Evolutionary conservation across 2,329 filamentous ascomycete species (phyloP).

Genomic region (Xylaria sp.): DNA sequence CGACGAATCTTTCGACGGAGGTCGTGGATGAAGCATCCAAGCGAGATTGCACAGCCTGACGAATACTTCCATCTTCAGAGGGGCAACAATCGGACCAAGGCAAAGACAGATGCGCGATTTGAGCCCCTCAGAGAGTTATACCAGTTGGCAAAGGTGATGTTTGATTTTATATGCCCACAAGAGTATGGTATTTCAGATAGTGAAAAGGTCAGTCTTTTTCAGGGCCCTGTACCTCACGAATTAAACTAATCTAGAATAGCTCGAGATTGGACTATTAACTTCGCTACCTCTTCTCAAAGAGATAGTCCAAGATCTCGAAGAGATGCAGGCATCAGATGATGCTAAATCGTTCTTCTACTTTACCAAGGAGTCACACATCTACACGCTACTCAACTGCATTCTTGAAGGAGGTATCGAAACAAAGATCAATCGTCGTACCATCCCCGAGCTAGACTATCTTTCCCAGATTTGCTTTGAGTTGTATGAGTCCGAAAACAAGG

Average conservation of each 20-base stretch:
- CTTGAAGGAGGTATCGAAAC: conserved; percentile 95
- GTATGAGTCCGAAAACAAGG: conserved; percentile 88
- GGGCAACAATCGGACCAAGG: conserved; percentile 74
- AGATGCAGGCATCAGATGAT: conserved; percentile 92
- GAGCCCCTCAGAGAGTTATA: conserved; percentile 92
- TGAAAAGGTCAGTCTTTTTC: conserved; percentile 69
- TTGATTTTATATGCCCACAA: conserved; percentile 98
- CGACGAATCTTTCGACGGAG: conserved; percentile 64
- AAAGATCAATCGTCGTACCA: conserved; percentile 93
- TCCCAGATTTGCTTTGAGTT: conserved; percentile 98
- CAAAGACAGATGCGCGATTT: conserved; percentile 82
- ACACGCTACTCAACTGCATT: conserved; percentile 97
- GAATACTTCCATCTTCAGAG: conserved; percentile 92
- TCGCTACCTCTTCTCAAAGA: conserved; percentile 93
- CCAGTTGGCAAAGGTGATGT: conserved; percentile 89
- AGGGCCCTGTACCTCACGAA: not conserved
- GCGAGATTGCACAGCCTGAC: conserved; percentile 64
- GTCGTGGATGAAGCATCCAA: conserved; percentile 63
- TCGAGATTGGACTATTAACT: conserved; percentile 96
- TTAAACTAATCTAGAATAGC: conserved; percentile 43
- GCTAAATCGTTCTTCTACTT: conserved; percentile 99
- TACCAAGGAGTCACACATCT: conserved; percentile 98
- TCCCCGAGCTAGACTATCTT: conserved; percentile 96
- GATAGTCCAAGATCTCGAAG: conserved; percentile 95
- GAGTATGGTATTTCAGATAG: conserved; percentile 96